These are phyloP conservation scores for Lippia alba DNA, from an alignment of 305 asterid genomes.

Conservation along the genomic window DNA sequence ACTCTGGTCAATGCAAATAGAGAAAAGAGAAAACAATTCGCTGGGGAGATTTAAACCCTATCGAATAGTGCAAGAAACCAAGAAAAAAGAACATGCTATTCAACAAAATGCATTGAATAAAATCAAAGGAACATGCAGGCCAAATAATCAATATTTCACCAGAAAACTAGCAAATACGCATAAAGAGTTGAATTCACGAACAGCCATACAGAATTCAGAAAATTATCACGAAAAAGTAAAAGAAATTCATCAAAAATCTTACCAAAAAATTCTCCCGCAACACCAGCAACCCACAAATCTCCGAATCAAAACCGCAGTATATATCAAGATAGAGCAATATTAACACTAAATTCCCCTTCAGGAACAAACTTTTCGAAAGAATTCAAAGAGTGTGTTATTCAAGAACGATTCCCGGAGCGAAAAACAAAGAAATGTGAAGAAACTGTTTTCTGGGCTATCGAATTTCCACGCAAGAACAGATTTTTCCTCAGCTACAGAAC, in stretches of 20 bases:
- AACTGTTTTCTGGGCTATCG: slow-evolving; percentile 1
- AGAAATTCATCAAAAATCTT: slow-evolving; percentile 22
- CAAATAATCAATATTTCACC: neutral
- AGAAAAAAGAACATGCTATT: neutral
- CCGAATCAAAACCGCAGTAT: neutral
- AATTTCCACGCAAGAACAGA: slow-evolving; percentile 2
- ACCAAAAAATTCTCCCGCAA: slow-evolving; percentile 23
- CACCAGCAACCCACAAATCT: neutral
- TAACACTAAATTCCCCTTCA: slow-evolving; percentile 7
- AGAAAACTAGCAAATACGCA: neutral
- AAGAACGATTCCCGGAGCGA: slow-evolving; percentile 5
- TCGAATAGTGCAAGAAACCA: neutral
- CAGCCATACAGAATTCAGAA: slow-evolving; percentile 1
- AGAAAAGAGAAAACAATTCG: no score
- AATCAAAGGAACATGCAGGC: slow-evolving; percentile 18
- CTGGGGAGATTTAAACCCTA: no score
- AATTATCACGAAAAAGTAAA: neutral
- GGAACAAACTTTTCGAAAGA: neutral
- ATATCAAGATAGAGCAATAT: slow-evolving; percentile 19
- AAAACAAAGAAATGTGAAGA: slow-evolving; percentile 10
- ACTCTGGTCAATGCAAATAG: no score
- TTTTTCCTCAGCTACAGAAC: neutral
- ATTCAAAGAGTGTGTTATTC: slow-evolving; percentile 16
- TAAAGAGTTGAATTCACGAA: neutral
- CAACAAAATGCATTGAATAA: neutral